Evolutionary conservation across 495 filamentous ascomycete species (phyloP).

Genomic region (Aspergillus avenaceus): DNA sequence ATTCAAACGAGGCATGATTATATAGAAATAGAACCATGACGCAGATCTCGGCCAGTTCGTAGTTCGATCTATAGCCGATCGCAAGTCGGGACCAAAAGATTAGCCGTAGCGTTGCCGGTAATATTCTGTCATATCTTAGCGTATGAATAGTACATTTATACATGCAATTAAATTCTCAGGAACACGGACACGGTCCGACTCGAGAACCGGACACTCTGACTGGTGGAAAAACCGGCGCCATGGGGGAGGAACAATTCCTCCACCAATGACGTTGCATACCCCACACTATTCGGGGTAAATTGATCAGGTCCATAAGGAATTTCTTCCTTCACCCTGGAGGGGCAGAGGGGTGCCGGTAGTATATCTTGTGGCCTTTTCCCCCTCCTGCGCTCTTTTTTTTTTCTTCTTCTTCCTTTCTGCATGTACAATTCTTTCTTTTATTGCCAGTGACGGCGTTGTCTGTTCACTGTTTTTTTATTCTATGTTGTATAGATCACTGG

Average conservation of each 20-base stretch:
- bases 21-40: too few relatives aligned
- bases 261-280: conserved; percentile 22
- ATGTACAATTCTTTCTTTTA: too few relatives aligned
- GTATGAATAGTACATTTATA: too few relatives aligned
- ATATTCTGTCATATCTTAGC: neutral
- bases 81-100: neutral
- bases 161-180: conserved; percentile 1
- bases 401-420: neutral
- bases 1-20: too few relatives aligned
- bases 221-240: conserved; percentile 28
- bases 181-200: conserved; percentile 28
- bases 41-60: too few relatives aligned
- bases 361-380: conserved; percentile 7
- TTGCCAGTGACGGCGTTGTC: neutral
- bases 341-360: conserved; percentile 3
- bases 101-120: neutral
- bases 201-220: conserved; percentile 8
- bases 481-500: neutral
- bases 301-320: neutral
- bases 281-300: conserved; percentile 1
- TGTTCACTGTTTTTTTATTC: neutral
- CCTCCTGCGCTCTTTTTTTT: neutral
- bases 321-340: conserved; percentile 9
- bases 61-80: neutral
- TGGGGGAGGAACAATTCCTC: conserved; percentile 18